A percentile compares a stretch with the other conserved stretches of the same genome.
Conservation (phyloP, 257 asterid genomes). For the Nicotiana undulata region DNA sequence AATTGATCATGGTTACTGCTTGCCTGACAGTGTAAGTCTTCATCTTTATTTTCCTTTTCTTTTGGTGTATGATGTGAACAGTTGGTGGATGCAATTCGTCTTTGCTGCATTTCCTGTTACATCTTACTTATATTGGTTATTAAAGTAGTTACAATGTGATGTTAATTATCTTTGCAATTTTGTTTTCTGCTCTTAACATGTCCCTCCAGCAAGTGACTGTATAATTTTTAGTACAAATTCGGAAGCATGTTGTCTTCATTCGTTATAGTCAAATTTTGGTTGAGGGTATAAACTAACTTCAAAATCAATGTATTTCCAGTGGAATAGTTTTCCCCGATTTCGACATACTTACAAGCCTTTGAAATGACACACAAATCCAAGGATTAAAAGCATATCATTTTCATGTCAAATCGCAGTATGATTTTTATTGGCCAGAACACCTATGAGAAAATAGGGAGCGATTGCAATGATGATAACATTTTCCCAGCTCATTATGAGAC, state of each 20-base stretch:
- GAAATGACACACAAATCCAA: neutral
- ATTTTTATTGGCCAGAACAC: neutral
- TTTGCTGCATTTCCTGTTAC: neutral
- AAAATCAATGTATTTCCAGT: neutral
- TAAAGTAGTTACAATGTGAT: neutral
- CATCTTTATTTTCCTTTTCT: neutral
- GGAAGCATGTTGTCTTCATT: neutral
- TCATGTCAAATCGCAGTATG: neutral
- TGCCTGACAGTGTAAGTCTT: conserved; percentile 79
- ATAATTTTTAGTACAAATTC: neutral
- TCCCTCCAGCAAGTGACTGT: neutral
- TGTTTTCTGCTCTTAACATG: neutral
- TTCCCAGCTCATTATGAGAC: no score
- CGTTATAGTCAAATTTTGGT: neutral
- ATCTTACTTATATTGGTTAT: neutral
- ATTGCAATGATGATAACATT: no score
- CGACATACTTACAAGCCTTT: neutral
- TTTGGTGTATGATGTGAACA: neutral
- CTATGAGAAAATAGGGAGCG: neutral
- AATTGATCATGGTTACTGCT: conserved; percentile 94
- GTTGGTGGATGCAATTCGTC: neutral
- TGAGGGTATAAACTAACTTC: neutral
- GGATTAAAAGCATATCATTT: neutral
- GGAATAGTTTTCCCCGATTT: neutral
- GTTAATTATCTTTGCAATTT: neutral